These are phyloP conservation scores for Torrubiellomyces zombiae DNA, from an alignment of 2,329 filamentous ascomycete genomes.

Conservation along the genomic window DNA sequence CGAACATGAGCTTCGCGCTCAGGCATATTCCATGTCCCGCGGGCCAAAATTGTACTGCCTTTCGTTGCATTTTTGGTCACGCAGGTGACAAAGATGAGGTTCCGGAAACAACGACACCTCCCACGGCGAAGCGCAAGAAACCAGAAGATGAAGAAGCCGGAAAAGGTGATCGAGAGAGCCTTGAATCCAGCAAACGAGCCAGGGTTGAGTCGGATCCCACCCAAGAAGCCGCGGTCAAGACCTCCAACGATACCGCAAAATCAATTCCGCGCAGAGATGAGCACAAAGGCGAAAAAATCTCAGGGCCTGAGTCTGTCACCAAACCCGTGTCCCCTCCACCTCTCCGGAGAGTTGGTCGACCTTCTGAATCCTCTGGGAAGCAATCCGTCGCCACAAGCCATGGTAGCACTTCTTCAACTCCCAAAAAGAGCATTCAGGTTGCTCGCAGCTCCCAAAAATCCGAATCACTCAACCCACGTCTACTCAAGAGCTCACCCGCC, in stretches of 20 bases:
- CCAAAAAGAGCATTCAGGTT: too few species aligned
- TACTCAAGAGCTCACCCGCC: conserved; percentile 41
- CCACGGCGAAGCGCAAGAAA: neutral
- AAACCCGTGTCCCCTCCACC: conserved; percentile 18
- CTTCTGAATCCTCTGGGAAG: too few species aligned
- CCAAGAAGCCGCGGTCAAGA: too few species aligned
- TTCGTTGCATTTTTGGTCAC: conserved; percentile 34
- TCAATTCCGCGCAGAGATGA: neutral
- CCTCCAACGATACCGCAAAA: too few species aligned
- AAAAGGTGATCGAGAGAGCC: too few species aligned
- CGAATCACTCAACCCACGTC: conserved; percentile 51
- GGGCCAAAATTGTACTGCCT: conserved; percentile 29
- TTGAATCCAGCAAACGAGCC: too few species aligned
- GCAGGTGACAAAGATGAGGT: conserved; percentile 14
- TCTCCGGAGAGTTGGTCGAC: conserved; percentile 4
- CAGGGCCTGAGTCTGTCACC: conserved; percentile 8
- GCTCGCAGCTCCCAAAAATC: too few species aligned
- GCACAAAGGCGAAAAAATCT: conserved; percentile 3
- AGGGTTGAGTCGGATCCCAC: too few species aligned
- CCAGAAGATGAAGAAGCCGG: neutral
- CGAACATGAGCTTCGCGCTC: conserved; percentile 22
- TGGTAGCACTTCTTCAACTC: conserved; percentile 1
- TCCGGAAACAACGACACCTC: conserved; percentile 3
- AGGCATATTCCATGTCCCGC: conserved; percentile 34
- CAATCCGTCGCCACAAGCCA: too few species aligned